Conservation (phyloP, 495 filamentous ascomycete genomes). For the Evansstolkia leycettana region DNA sequence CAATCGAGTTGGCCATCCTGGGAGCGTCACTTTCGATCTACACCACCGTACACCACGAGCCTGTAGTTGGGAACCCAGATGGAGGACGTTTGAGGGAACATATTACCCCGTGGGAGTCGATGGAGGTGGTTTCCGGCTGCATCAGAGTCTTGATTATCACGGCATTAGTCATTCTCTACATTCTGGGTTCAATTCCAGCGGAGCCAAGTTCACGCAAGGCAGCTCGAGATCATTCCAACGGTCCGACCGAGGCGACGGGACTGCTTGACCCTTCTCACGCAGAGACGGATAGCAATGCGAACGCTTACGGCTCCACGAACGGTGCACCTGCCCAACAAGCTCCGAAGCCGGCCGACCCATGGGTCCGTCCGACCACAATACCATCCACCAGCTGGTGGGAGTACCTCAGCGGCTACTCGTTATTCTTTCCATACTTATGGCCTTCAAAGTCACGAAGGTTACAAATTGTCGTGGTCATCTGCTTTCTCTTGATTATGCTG, state of each 20-base stretch:
- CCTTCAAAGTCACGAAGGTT: constrained; percentile 61
- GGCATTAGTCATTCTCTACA: constrained; percentile 46
- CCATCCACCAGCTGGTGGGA: constrained; percentile 76
- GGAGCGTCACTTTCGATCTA: constrained; percentile 50
- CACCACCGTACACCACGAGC: constrained; percentile 44
- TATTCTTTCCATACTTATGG: constrained; percentile 95
- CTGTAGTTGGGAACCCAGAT: constrained; percentile 41
- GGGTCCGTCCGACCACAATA: constrained; percentile 54
- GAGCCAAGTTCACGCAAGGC: constrained; percentile 16
- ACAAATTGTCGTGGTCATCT: constrained; percentile 65
- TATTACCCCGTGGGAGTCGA: constrained; percentile 53
- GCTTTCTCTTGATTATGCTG: constrained; percentile 61
- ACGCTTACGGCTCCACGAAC: constrained; percentile 41
- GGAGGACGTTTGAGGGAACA: constrained; percentile 29
- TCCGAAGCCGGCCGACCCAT: constrained; percentile 35
- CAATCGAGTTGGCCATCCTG: constrained; percentile 58
- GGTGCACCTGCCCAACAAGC: constrained; percentile 22
- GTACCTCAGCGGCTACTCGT: constrained; percentile 73
- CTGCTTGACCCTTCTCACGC: constrained; percentile 27
- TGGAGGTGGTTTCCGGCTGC: constrained; percentile 45
- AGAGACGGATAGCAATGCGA: constrained; percentile 31
- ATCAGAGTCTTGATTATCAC: constrained; percentile 49
- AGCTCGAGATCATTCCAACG: constrained; percentile 16
- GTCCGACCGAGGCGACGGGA: constrained; percentile 42
- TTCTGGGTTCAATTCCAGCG: constrained; percentile 33